Evolutionary conservation across 164 flowering plant species (phyloP).

Genomic region (Cinnamomum chago): DNA sequence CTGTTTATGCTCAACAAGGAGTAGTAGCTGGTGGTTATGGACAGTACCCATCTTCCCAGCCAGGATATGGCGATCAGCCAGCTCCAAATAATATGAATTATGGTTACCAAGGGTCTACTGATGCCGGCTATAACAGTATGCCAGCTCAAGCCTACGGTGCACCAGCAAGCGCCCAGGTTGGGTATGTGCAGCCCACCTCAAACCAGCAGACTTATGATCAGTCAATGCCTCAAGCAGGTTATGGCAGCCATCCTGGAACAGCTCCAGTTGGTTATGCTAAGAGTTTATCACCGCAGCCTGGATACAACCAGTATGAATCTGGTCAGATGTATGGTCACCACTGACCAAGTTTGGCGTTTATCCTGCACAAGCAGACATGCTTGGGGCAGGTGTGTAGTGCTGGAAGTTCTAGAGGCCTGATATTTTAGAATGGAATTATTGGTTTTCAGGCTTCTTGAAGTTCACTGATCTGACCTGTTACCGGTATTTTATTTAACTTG

Average conservation of each 20-base stretch:
- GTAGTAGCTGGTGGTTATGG: conserved; percentile 13
- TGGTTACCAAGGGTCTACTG: conserved; percentile 52
- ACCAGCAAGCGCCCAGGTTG: conserved; percentile 35
- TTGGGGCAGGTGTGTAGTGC: not conserved
- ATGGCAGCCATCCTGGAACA: conserved; percentile 16
- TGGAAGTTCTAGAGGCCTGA: not conserved
- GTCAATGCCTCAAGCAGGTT: conserved; percentile 24
- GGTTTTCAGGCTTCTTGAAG: not conserved
- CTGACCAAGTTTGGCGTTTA: conserved; percentile 5
- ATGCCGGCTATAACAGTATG: conserved; percentile 23
- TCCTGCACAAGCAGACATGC: not conserved
- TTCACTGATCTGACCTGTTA: not conserved
- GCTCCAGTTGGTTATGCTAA: conserved; percentile 44
- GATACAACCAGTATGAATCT: conserved; percentile 56
- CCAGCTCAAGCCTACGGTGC: conserved; percentile 36
- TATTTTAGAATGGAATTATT: not conserved
- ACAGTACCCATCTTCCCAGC: conserved; percentile 50
- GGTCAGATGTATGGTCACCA: conserved; percentile 54
- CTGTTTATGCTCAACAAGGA: conserved; percentile 34
- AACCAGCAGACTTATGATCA: conserved; percentile 59
- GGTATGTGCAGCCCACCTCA: conserved; percentile 49
- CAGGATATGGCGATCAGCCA: conserved; percentile 55
- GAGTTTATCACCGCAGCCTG: conserved; percentile 57
- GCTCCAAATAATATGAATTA: conserved; percentile 40
- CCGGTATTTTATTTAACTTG: not conserved